Conservation (phyloP, 768 basidiomycete genomes). For the Termitomyces titanicus region DNA sequence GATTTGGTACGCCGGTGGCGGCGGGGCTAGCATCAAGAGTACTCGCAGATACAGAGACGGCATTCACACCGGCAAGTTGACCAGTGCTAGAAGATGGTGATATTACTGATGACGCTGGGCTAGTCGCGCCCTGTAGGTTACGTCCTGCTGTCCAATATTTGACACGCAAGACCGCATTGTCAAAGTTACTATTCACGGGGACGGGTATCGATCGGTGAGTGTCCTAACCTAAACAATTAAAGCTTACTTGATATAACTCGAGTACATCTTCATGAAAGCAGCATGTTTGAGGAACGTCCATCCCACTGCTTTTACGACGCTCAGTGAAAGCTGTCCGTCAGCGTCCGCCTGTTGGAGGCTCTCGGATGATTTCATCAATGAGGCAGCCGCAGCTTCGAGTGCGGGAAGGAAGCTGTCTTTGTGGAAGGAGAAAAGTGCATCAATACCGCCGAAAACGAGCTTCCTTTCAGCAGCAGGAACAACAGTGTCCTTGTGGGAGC, state of each 20-base stretch:
- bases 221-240: slow-evolving; percentile 1
- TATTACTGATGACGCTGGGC: slow-evolving; percentile 36
- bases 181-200: slow-evolving; percentile 71
- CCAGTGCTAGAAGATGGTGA: slow-evolving; percentile 61
- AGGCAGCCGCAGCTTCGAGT: slow-evolving; percentile 72
- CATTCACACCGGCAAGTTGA: slow-evolving; percentile 60
- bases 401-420: slow-evolving; percentile 90
- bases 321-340: slow-evolving; percentile 70
- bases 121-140: slow-evolving; percentile 31
- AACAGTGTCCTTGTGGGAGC: slow-evolving; percentile 76
- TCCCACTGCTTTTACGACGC: slow-evolving; percentile 78
- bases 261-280: slow-evolving; percentile 99
- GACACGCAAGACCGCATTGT: slow-evolving; percentile 85
- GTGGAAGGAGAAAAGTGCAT: slow-evolving; percentile 90
- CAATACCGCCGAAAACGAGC: slow-evolving; percentile 88
- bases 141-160: slow-evolving; percentile 78
- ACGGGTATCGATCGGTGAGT: slow-evolving; percentile 8
- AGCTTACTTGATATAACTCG: slow-evolving; percentile 92
- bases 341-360: slow-evolving; percentile 52
- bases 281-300: slow-evolving; percentile 91
- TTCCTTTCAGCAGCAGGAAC: slow-evolving; percentile 85
- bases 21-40: slow-evolving; percentile 35
- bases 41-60: slow-evolving; percentile 41
- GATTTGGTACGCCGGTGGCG: slow-evolving; percentile 43
- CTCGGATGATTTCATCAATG: slow-evolving; percentile 51